Evolutionary conservation across 169 alveolate species (phyloP).

Genomic region (Ichthyophthirius multifiliis): DNA sequence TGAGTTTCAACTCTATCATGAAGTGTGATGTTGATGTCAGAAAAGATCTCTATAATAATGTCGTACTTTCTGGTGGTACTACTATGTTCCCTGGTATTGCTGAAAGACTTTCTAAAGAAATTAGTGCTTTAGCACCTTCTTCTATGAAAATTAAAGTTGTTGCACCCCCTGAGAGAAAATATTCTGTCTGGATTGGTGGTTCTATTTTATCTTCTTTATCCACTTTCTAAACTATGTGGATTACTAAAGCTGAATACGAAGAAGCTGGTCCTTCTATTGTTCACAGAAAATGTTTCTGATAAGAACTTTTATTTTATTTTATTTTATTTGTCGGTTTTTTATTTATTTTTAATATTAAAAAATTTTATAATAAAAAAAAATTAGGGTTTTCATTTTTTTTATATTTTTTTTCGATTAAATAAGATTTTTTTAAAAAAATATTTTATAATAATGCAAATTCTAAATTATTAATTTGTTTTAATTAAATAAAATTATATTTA

Average conservation of each 20-base stretch:
- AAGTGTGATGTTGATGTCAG: conserved; percentile 96
- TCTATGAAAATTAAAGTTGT: conserved; percentile 97
- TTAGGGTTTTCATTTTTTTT: no score
- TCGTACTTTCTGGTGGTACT: conserved; percentile 98
- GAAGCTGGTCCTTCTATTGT: conserved; percentile 98
- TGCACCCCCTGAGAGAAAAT: conserved; percentile 99
- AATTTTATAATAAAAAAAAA: no score
- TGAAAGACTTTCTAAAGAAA: conserved; percentile 96
- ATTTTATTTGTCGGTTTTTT: no score
- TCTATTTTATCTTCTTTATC: conserved; percentile 94
- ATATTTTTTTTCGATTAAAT: no score
- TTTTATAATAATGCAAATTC: no score
- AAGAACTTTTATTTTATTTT: background rate
- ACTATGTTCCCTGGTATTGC: conserved; percentile 97
- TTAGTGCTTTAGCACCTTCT: conserved; percentile 95
- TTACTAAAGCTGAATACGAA: conserved; percentile 97
- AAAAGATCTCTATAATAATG: conserved; percentile 93
- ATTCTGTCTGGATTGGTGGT: conserved; percentile 99
- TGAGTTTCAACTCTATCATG: conserved; percentile 95
- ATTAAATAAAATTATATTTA: no score
- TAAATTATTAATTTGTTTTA: no score
- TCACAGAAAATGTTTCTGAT: conserved; percentile 96
- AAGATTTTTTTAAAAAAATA: no score
- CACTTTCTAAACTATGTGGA: conserved; percentile 98
- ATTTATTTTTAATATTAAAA: no score